Percentiles rank a stretch among this genome's conserved stretches.
Evolutionary conservation across 192 early-diverging fungal species (phyloP).

Genomic region (Coemansia erecta): DNA sequence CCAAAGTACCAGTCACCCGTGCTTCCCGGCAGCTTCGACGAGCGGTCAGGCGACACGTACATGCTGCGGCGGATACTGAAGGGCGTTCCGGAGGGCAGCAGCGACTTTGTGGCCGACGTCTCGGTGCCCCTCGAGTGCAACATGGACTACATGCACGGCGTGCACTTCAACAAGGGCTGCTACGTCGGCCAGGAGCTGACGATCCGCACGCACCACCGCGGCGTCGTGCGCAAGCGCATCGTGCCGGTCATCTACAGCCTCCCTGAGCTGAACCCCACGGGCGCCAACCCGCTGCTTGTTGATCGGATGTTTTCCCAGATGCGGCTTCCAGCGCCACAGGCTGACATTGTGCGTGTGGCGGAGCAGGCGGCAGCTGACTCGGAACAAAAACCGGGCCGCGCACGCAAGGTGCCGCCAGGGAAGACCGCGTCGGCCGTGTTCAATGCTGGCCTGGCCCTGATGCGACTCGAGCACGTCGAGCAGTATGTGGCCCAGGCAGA

Average conservation of each 20-base stretch:
- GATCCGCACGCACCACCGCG: constrained; percentile 93
- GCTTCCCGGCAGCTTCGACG: constrained; percentile 56
- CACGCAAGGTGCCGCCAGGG: constrained; percentile 59
- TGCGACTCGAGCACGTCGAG: constrained; percentile 75
- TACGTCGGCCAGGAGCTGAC: constrained; percentile 99
- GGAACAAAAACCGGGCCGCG: constrained; percentile 8
- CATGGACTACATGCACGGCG: constrained; percentile 88
- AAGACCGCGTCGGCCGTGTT: constrained; percentile 61
- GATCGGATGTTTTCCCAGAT: constrained; percentile 9
- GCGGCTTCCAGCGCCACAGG: constrained; percentile 6
- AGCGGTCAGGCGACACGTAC: constrained; percentile 61
- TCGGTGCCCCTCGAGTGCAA: constrained; percentile 90
- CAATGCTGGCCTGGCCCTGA: constrained; percentile 85
- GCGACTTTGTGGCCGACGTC: constrained; percentile 68
- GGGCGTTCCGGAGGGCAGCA: constrained; percentile 87
- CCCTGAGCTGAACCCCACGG: neutral
- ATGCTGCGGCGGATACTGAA: constrained; percentile 73
- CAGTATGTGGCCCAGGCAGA: constrained; percentile 14
- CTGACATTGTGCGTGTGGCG: constrained; percentile 44
- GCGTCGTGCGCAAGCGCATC: constrained; percentile 88
- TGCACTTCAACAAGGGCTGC: constrained; percentile 97
- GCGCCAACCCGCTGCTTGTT: constrained; percentile 6
- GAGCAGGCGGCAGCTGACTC: constrained; percentile 15
- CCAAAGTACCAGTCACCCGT: constrained; percentile 7
- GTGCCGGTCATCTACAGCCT: constrained; percentile 63